Conservation (phyloP, 176 grass and related monocot genomes). For the Avena insularis region DNA sequence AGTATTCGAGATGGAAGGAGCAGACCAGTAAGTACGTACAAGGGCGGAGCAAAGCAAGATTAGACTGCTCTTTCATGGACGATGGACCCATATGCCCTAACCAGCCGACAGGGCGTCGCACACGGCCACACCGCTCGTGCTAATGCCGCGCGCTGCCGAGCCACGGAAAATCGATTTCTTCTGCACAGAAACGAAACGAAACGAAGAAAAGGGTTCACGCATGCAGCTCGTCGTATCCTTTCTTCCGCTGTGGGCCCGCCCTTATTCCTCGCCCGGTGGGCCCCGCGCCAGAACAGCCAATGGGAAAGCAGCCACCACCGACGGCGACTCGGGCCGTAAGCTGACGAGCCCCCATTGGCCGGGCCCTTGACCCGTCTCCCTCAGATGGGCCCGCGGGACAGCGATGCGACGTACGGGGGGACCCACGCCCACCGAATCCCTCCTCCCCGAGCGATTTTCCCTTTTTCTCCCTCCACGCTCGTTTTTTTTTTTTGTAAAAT, state of each 20-base stretch:
- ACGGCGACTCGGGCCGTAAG: slow-evolving; percentile 48
- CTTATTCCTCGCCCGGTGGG: slow-evolving; percentile 13
- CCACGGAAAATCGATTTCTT: too few relatives aligned
- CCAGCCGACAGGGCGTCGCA: slow-evolving; percentile 45
- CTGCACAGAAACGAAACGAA: too few relatives aligned
- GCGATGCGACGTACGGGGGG: not conserved
- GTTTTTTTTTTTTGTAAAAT: too few relatives aligned
- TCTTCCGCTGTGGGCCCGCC: not conserved
- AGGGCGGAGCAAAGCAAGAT: slow-evolving; percentile 22
- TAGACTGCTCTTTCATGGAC: too few relatives aligned
- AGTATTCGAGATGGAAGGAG: not conserved
- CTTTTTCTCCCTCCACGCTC: too few relatives aligned
- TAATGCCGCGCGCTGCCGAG: too few relatives aligned
- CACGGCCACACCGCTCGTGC: slow-evolving; percentile 11
- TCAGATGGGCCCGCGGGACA: not conserved
- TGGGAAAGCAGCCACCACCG: slow-evolving; percentile 26
- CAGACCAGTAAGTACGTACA: not conserved
- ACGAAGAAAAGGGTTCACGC: not conserved
- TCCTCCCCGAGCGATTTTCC: too few relatives aligned
- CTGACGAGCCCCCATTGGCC: slow-evolving; percentile 44
- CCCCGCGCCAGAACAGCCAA: not conserved
- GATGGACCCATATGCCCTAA: not conserved
- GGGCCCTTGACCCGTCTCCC: slow-evolving; percentile 28
- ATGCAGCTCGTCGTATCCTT: not conserved
- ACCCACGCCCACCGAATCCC: slow-evolving; percentile 40